phyloP scores from a whole-genome alignment of 345 rosid genomes.

The Leavenworthia alabamica region DNA sequence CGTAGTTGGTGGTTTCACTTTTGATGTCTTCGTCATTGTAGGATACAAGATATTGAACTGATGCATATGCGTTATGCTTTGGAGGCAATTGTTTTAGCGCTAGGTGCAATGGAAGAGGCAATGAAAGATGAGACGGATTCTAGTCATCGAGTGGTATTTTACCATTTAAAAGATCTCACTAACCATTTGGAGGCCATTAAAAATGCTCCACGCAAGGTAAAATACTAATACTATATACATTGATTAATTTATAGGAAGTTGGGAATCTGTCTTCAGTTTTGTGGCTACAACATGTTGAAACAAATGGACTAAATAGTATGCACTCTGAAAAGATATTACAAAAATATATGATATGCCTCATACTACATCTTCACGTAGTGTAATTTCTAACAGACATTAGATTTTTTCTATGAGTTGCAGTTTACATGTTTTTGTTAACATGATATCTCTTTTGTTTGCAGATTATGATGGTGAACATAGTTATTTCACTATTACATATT shows the following conservation, averaged over 20 bases:
- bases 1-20: background rate
- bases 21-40: slow-evolving; percentile 26
- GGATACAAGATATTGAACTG: slow-evolving; percentile 93
- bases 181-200: slow-evolving; percentile 74
- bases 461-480: slow-evolving; percentile 85
- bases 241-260: background rate
- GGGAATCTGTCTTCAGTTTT: background rate
- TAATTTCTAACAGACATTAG: background rate
- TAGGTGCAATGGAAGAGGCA: slow-evolving; percentile 61
- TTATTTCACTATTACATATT: slow-evolving; percentile 80
- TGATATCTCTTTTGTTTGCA: slow-evolving; percentile 44
- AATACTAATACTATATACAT: slow-evolving; percentile 21
- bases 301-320: background rate
- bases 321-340: background rate
- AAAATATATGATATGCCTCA: background rate
- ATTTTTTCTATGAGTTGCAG: background rate
- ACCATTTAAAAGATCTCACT: slow-evolving; percentile 63
- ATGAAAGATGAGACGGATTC: slow-evolving; percentile 42
- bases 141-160: slow-evolving; percentile 46
- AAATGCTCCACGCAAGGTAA: slow-evolving; percentile 83
- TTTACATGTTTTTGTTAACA: slow-evolving; percentile 19
- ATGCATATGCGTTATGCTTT: slow-evolving; percentile 95
- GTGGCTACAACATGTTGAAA: slow-evolving; percentile 1
- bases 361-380: slow-evolving; percentile 3
- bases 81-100: slow-evolving; percentile 75